Percentiles rank a stretch among this genome's conserved stretches.
phyloP scores from a whole-genome alignment of 2,329 filamentous ascomycete species.

The Pseudogymnoascus sp. region DNA sequence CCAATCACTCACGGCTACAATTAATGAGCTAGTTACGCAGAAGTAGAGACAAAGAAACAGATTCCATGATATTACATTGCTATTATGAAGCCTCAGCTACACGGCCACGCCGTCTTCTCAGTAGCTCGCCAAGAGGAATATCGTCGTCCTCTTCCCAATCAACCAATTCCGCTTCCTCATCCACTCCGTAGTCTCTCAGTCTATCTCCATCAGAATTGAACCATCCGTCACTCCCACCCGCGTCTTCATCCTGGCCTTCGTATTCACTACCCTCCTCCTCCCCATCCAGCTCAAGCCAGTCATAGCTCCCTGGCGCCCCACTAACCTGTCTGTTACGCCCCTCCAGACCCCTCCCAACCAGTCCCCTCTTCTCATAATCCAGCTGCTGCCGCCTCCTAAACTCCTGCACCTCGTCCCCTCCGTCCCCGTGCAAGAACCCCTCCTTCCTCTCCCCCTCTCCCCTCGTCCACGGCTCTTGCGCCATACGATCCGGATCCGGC shows the following conservation, averaged over 20 bases:
- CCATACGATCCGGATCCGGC: conserved; percentile 54
- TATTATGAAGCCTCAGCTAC: background rate
- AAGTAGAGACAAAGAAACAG: background rate
- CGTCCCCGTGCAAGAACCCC: conserved; percentile 17
- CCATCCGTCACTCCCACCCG: conserved; percentile 54
- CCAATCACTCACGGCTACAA: background rate
- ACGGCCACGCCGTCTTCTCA: conserved; percentile 45
- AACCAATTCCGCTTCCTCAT: conserved; percentile 61
- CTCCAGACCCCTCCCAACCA: conserved; percentile 17
- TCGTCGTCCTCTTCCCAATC: conserved; percentile 48
- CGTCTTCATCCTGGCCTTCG: conserved; percentile 27
- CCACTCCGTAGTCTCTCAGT: conserved; percentile 71
- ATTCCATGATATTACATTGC: background rate
- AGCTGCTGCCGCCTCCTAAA: conserved; percentile 46
- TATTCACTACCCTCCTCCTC: conserved; percentile 26
- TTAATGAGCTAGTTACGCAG: background rate
- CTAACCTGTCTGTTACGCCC: conserved; percentile 16
- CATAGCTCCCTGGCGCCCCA: background rate
- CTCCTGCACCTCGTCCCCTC: conserved; percentile 38
- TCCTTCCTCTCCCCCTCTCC: conserved; percentile 17
- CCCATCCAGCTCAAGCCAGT: conserved; percentile 16
- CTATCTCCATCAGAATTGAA: conserved; percentile 69
- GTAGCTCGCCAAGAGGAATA: conserved; percentile 62
- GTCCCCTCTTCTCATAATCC: conserved; percentile 37
- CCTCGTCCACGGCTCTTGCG: conserved; percentile 15